Evolutionary conservation across 331 rosid genomes (phyloP), one percentile per base, ranked within the genome.

Genomic region (Cucumis variabilis): DNA sequence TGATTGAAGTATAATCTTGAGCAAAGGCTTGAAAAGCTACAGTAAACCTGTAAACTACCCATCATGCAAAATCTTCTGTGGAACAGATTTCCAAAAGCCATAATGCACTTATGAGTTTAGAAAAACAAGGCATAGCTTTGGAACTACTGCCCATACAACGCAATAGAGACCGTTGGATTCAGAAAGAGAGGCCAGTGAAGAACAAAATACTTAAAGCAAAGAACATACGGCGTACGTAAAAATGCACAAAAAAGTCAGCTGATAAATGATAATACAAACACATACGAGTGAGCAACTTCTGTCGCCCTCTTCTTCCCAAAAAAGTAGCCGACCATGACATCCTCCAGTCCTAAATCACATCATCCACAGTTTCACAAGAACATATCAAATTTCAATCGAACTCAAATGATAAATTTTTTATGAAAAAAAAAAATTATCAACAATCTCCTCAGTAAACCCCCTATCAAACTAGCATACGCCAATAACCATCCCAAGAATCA

Each of bases 211-310:
- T 62, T 28, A 66, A 24, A 53, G 20, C 24, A 37, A 55, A 60
- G 76, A 28, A 48, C 63, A 77, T 48, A 53, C 79, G 65, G 16
- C 37, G 50, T 25, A 58, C 4, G 84, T 53, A 79, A 21, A 50
- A 19, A 21, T 72, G 71, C 83, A 23, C 68, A 81, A 81, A 81
- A 62, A 60, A 55, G 3, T 74, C 5, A 17, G 46, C 20, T 25
- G 44, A 60, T 19, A 73, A 58, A 58, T 4, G 63, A 58, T 62
- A 21, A 62, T 62, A 19, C 12, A 62, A 62, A 86, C 27, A 87
- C 89, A 89, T 95, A 95, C 99, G 88, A 90, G 91, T 96, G 99
- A 92, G 96, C 95, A 91, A 95, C 93, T 65, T 96, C 94, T 19
- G 98, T 96, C 33, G 99, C 99, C 89, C 68, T 94, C 92, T 85